Conservation (phyloP, 73 alveolate genomes). For the Stentor roeselii region DNA sequence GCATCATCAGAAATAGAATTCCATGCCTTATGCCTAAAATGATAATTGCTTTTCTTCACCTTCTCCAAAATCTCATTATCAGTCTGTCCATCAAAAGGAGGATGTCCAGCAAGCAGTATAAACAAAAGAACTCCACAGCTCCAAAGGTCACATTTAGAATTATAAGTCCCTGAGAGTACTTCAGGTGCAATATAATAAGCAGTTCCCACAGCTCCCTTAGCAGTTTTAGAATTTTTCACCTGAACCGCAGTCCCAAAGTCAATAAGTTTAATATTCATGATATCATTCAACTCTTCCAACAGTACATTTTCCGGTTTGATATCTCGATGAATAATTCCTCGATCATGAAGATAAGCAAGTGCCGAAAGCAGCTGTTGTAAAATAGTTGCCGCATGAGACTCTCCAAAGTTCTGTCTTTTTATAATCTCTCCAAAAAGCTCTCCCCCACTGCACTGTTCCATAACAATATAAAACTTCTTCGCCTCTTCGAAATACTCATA, state of each 20-base stretch:
- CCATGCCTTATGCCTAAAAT: constrained; percentile 68
- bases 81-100: constrained; percentile 42
- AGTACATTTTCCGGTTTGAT: constrained; percentile 50
- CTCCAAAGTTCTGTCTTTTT: constrained; percentile 30
- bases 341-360: constrained; percentile 47
- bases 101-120: constrained; percentile 40
- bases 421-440: constrained; percentile 43
- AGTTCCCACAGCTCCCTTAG: too few relatives aligned
- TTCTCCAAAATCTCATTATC: constrained; percentile 41
- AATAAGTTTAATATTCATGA: too few relatives aligned
- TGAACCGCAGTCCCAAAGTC: too few relatives aligned
- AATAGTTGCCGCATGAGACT: too few relatives aligned
- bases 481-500: constrained; percentile 42
- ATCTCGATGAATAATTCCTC: constrained; percentile 47
- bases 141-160: too few relatives aligned
- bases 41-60: constrained; percentile 33
- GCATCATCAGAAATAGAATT: constrained; percentile 51
- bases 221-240: too few relatives aligned
- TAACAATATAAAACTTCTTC: constrained; percentile 38
- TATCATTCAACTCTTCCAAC: constrained; percentile 45
- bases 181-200: too few relatives aligned
- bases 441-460: constrained; percentile 45
- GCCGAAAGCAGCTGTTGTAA: constrained; percentile 41
- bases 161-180: too few relatives aligned
- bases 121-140: constrained; percentile 45